Conservation (phyloP, 2,329 filamentous ascomycete species). For the Scedosporium minutisporum region DNA sequence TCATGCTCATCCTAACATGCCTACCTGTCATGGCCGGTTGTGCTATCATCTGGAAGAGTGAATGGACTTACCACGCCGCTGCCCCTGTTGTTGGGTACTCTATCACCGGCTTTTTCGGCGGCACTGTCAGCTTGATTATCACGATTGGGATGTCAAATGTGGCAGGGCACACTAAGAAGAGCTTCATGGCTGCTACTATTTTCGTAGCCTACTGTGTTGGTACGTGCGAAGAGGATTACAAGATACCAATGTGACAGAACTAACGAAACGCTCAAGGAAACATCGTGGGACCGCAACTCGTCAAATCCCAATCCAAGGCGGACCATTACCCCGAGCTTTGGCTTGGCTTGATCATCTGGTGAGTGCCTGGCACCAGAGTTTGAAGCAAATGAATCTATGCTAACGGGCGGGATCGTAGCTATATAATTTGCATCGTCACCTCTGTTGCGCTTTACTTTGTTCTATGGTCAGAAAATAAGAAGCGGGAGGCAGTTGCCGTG, state of each 20-base stretch:
- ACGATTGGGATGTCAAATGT: conserved; percentile 54
- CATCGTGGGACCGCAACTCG: conserved; percentile 64
- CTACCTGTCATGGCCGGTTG: conserved; percentile 68
- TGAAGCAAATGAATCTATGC: background rate
- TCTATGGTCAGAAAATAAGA: conserved; percentile 48
- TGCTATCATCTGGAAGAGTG: conserved; percentile 62
- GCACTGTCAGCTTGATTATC: conserved; percentile 52
- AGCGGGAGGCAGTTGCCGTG: conserved; percentile 33
- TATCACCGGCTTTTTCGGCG: conserved; percentile 64
- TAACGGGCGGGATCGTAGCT: conserved; percentile 29
- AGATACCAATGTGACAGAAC: background rate
- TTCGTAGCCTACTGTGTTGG: conserved; percentile 69
- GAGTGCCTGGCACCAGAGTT: conserved; percentile 10
- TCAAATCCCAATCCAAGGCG: conserved; percentile 54
- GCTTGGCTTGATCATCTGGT: conserved; percentile 56
- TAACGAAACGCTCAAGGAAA: conserved; percentile 28
- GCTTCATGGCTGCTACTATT: conserved; percentile 62
- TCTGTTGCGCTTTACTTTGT: conserved; percentile 48
- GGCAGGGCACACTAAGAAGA: conserved; percentile 69
- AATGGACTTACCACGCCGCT: conserved; percentile 54
- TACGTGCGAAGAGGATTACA: background rate
- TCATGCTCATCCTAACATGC: conserved; percentile 56
- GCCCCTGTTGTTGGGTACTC: conserved; percentile 62
- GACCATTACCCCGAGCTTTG: conserved; percentile 64
- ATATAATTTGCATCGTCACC: conserved; percentile 56